Evolutionary conservation across 2,329 filamentous ascomycete genomes (phyloP), one percentile per base, ranked within the genome.

Genomic region (Penicillium sp.): DNA sequence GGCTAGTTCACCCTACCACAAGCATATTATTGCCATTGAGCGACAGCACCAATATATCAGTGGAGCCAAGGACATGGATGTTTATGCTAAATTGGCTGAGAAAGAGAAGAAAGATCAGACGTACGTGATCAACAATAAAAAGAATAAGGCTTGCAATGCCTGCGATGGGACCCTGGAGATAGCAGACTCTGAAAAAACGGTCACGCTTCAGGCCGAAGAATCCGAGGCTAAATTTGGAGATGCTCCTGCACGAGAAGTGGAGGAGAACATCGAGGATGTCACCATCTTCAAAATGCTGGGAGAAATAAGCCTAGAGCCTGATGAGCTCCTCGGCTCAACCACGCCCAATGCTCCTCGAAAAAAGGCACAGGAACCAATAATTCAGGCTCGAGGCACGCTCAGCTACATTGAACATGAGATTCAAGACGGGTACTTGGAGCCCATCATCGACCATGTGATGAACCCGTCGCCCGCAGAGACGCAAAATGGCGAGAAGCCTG

Each of bases 11-110:
- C 92, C 92, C 0, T 96, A 96, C 75, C 90, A 92, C 67, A 86
- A 87, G 66, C 85, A 92, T 62, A 89, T 97, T 42, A 86, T 97
- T 52, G 94, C 93, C 1, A 91, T 99, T 31, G 94, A 99, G 74
- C 89, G 91, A 55, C 86, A 87, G 59, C 87, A 90, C 66, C 85
- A 89, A 65, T 97, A 97, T 67, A 95, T 97, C 57, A 84, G 84
- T 22, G 91, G 91, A 8, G 93, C 94, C 4, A 90, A 86, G 71
- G 84, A 83, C 15, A 90, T 95, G 69, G 94, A 99, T 75, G 79
- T 94, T n/a, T 77, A 86, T 57, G 92, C 92, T 0, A 89, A 88
- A 45, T 71, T 97, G 53, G 86, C 87, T 0, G 81, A 88, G 61
- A 89, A 86, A 69, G 85, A 89, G 63, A 83, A 89, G 63, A 89